Percentiles rank a stretch among this genome's conserved stretches.
These are phyloP conservation scores for Suaeda aralocaspica DNA, from an alignment of 148 eudicot genomes.

Conservation along the genomic window DNA sequence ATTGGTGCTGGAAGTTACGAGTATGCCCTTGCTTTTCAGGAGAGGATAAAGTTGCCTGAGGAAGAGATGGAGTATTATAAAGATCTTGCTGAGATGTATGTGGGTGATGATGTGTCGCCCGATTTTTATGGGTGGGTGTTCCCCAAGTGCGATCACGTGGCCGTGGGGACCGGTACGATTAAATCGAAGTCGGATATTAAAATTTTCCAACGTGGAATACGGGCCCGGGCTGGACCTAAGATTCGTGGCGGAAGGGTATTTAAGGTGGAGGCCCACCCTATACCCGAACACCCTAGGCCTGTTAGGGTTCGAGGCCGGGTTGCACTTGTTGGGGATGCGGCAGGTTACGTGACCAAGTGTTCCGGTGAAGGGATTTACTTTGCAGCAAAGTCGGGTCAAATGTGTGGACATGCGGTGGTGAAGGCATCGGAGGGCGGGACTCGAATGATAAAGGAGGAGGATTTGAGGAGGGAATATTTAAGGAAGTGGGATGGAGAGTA, in stretches of 20 bases:
- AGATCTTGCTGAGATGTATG: conserved; percentile 88
- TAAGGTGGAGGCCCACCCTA: conserved; percentile 92
- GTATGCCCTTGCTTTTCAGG: conserved; percentile 85
- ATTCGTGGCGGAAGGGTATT: conserved; percentile 61
- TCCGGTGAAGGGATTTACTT: conserved; percentile 93
- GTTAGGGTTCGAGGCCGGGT: conserved; percentile 68
- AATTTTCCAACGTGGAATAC: conserved; percentile 47
- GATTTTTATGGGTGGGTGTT: conserved; percentile 96
- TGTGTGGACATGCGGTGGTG: conserved; percentile 74
- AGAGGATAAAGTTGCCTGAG: conserved; percentile 66
- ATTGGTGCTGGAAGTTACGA: conserved; percentile 71
- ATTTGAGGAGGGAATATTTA: conserved; percentile 80
- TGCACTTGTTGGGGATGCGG: conserved; percentile 86
- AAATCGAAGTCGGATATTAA: conserved; percentile 59
- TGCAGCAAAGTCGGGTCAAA: conserved; percentile 79
- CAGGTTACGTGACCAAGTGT: conserved; percentile 90
- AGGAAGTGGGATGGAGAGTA: conserved; percentile 77
- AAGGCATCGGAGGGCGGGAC: conserved; percentile 74
- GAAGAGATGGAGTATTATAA: conserved; percentile 76
- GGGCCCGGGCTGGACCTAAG: conserved; percentile 47
- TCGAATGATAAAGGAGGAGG: conserved; percentile 52
- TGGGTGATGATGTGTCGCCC: conserved; percentile 86
- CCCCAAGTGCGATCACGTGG: conserved; percentile 91
- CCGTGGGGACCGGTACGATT: conserved; percentile 85
- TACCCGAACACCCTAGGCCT: conserved; percentile 92